Evolutionary conservation across 2,329 filamentous ascomycete genomes (phyloP), one percentile per base, ranked within the genome.

Genomic region (Sporothrix brunneoviolacea): DNA sequence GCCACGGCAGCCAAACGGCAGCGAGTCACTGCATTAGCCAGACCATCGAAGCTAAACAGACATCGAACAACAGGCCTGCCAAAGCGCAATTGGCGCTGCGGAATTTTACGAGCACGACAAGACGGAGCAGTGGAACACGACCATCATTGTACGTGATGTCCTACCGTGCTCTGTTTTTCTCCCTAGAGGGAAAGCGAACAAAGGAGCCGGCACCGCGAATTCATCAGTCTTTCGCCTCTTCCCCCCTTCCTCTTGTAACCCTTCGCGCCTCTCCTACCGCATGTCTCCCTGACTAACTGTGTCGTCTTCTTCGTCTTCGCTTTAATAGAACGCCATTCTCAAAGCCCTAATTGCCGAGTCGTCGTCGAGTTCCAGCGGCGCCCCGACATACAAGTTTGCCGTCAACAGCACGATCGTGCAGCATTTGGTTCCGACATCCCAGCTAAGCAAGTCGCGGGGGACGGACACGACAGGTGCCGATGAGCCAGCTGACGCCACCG

Each of bases 381-480:
- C 74, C 24, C 72, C 79, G 22, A 69, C 74, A 15, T 95, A 84
- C 80, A 97, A 97, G 71, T 97, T 91, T 72, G 88, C 90, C 60
- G 90, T 95, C 72, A 97, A 95, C 77, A 94, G 88, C 75, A 97
- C 91, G 58, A 96, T 97, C 65, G 94, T 97, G 60, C 91, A 98
- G 74, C 91, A 97, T 73, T 76, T 91, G 30, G 80, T 85, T 18
- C 80, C 84, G 49, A 84, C 80, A 12, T 79, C 80, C 27, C 72
- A 79, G 50, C 71, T 82, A 45, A 84, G 80, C 70, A 82, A 80
- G 69, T 65, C 79, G 55, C 73, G 74, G 58, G 72, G 78, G 55
- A 73, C 70, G 59, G 69, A 75, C 61, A 65, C 66, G 55, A 68
- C 70, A 55, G 39, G 38, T 1, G 62, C 66, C 40, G 72, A 75